Base-by-base conservation (phyloP, 2,329 filamentous ascomycete species). In the Aspergillus sp. region DNA sequence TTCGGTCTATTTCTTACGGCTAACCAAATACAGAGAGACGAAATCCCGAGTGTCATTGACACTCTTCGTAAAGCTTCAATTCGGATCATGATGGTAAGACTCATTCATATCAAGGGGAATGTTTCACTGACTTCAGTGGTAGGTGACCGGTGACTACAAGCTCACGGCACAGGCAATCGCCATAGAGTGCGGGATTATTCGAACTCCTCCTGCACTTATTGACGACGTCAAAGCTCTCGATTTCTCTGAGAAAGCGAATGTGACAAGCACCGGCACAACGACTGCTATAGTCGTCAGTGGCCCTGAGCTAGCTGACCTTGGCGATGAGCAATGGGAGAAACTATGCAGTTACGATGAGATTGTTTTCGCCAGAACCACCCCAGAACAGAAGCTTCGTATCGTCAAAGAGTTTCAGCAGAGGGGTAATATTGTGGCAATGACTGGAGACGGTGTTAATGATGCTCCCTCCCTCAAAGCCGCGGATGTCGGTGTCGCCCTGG, bases 361-460 rank as follows among this genome's bases (percentile, higher is more conserved):
- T 9, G 85, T 91, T 11, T 90, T 91, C 65, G 85, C 88, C 1
- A 79, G 87, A 11, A 91, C 87, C 0, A 90, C 88, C 0, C 88
- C 87, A 0, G 87, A 91, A 63, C 87, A 91, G 65, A 92, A 92
- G 66, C 80, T 91, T 6, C 83, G 86, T 32, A 91, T 91, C 55
- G 87, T 92, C n/a, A 82, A 82, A 26, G 87, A 89, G 65, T 85
- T 90, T 55, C 87, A 89, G 64, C 70, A 77, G 1, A 76, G 81
- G 8, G 76, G 81, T 4, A 75, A 82, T 40, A 80, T 82, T 30
- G 81, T 84, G 5, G 81, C 76, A 6, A 80, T 78, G 75, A 77
- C 74, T 1, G 75, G 76, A 4, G 74, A 76, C 54, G 76, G 76
- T 35, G 75, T 78, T 19, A 78, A 78, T 52, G 75, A 78, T 55